Base-by-base conservation (phyloP, 2,329 filamentous ascomycete genomes). In the Aspergillus uvarum region DNA sequence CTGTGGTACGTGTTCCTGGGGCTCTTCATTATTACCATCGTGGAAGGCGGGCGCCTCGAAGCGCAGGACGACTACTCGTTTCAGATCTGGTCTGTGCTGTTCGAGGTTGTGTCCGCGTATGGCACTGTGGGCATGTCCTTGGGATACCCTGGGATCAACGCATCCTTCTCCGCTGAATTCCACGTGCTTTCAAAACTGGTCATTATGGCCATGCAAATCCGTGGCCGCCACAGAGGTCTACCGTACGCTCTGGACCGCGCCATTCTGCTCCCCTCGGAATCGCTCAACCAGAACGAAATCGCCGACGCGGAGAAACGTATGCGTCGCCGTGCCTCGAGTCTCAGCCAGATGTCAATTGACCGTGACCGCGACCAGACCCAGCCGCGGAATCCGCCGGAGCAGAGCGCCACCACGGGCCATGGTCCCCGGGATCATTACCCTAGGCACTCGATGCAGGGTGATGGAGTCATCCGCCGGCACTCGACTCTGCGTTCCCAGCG, bases 1-100 rank as follows among this genome's bases (percentile, higher is more conserved):
- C 76, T 99, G 76, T 99, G 95, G 95, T 99, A 92, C 70, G 89
- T 99, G 59, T 96, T 96, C 72, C 75, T 98, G 22, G 95, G 95
- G 0, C 87, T 96, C 67, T 99, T 99, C 78, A 85, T 98, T 72
- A 90, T 99, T 69, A 84, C 89, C 62, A 96, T 99, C 68, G 87
- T 90, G 31, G 96, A 99, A 78, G 94, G 92, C 4, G 59, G 69
- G 7, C 86, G 87, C 16, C 81, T 99, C 12, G 81, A 90, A 71
- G 83, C 84, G 67, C 78, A 75, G 24, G 80, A 87, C 60, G 78
- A 87, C 54, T 80, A 80, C 62, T 68, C 72, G 3, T 90, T 92
- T 68, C 84, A 86, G 59, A 79, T 91, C 73, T 93, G 91, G 72
- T 79, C 83, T 6, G 80, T 85, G 7, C 81, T 96, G 3, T 96